Evolutionary conservation across 148 eudicot species (phyloP).

Genomic region (Rhododendron mucronatum): DNA sequence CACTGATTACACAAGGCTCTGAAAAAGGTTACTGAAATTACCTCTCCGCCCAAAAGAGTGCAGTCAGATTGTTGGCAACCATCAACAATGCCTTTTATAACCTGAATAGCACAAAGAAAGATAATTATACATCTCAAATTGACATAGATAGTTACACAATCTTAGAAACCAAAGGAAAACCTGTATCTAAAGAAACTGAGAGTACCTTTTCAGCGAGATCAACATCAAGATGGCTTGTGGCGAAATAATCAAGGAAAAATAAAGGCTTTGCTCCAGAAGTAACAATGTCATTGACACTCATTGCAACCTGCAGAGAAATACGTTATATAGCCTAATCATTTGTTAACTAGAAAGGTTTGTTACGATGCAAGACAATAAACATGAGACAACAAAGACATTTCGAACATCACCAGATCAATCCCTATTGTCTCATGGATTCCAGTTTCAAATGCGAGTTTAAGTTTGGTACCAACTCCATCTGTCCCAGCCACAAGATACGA

Average conservation of each 20-base stretch:
- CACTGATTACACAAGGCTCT: background rate
- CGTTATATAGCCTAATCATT: slow-evolving; percentile 1
- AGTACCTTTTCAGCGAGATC: slow-evolving; percentile 88
- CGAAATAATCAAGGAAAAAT: slow-evolving; percentile 92
- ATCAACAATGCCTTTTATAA: slow-evolving; percentile 82
- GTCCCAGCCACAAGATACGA: slow-evolving; percentile 96
- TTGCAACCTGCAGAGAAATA: slow-evolving; percentile 63
- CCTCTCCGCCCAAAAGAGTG: slow-evolving; percentile 96
- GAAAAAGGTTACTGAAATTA: slow-evolving; percentile 21
- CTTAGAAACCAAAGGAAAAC: background rate
- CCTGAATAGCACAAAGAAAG: slow-evolving; percentile 39
- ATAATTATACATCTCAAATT: background rate
- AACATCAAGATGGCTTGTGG: slow-evolving; percentile 92
- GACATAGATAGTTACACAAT: background rate
- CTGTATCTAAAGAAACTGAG: background rate
- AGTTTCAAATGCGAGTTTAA: slow-evolving; percentile 90
- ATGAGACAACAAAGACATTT: background rate
- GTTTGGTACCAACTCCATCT: slow-evolving; percentile 97
- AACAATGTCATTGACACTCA: slow-evolving; percentile 95
- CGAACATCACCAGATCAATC: slow-evolving; percentile 74
- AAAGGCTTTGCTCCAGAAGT: slow-evolving; percentile 95
- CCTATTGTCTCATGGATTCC: slow-evolving; percentile 94
- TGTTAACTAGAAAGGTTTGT: background rate
- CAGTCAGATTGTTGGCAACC: slow-evolving; percentile 96
- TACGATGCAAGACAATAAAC: background rate